phyloP scores from a whole-genome alignment of 768 basidiomycete genomes.

The Psilocybe subaeruginosa region DNA sequence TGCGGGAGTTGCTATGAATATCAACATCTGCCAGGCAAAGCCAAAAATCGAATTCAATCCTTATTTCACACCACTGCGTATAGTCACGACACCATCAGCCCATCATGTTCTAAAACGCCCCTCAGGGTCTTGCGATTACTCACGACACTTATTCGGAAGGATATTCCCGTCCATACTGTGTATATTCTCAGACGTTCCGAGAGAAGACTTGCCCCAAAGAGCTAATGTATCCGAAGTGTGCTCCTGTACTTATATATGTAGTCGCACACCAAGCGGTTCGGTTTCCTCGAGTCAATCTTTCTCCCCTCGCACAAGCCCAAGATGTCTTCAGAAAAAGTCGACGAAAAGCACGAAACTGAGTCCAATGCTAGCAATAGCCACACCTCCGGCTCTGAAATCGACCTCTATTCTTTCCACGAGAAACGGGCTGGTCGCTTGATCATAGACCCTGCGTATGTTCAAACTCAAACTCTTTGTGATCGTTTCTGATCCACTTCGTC shows the following conservation, averaged over 20 bases:
- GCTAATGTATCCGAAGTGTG: conserved; percentile 5
- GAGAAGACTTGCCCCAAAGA: conserved; percentile 9
- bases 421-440: conserved; percentile 59
- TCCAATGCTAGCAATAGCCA: conserved; percentile 14
- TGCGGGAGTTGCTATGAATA: neutral
- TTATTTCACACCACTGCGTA: neutral
- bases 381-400: conserved; percentile 20
- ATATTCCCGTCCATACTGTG: conserved; percentile 7
- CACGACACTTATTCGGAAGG: conserved; percentile 9
- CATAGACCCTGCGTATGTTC: conserved; percentile 15
- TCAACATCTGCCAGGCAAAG: conserved; percentile 6
- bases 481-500: too few relatives aligned
- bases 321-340: conserved; percentile 19
- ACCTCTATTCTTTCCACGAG: conserved; percentile 52
- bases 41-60: conserved; percentile 5
- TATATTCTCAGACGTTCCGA: conserved; percentile 2
- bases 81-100: conserved; percentile 13
- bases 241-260: conserved; percentile 11
- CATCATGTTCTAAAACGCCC: neutral
- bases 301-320: conserved; percentile 1
- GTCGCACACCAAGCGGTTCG: neutral
- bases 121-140: neutral
- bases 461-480: neutral
- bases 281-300: conserved; percentile 12
- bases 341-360: conserved; percentile 19